Percentiles rank a stretch among this genome's conserved stretches.
Conservation (phyloP, 306 rosid genomes). For the Acacia acuminata region DNA sequence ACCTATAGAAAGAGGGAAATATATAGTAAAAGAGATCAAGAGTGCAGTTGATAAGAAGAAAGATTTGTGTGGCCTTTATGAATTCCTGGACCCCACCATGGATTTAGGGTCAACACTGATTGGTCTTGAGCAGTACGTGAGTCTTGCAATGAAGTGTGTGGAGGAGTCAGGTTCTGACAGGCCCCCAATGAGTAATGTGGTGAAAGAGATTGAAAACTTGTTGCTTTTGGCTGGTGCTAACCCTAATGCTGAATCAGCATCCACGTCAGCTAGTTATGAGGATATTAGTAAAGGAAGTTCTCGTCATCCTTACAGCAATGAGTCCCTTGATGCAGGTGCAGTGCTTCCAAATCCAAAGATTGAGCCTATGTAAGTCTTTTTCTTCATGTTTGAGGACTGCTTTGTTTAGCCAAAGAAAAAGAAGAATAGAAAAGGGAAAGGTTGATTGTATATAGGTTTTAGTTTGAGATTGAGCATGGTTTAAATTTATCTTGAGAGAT, state of each 20-base stretch:
- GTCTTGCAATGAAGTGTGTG: slow-evolving; percentile 52
- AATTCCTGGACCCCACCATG: slow-evolving; percentile 46
- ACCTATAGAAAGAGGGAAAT: slow-evolving; percentile 56
- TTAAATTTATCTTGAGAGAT: neutral
- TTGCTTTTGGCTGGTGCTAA: slow-evolving; percentile 43
- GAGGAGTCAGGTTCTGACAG: slow-evolving; percentile 45
- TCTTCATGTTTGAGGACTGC: neutral
- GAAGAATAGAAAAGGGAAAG: neutral
- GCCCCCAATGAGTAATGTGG: slow-evolving; percentile 65
- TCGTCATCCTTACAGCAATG: slow-evolving; percentile 39
- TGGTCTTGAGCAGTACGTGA: slow-evolving; percentile 51
- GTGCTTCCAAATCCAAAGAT: slow-evolving; percentile 29
- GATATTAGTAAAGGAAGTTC: slow-evolving; percentile 32
- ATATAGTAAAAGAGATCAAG: slow-evolving; percentile 53
- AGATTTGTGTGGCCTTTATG: slow-evolving; percentile 32
- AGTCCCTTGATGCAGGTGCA: slow-evolving; percentile 29
- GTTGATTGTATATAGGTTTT: neutral
- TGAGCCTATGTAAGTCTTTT: slow-evolving; percentile 5
- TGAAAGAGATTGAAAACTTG: slow-evolving; percentile 52
- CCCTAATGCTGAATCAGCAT: slow-evolving; percentile 39
- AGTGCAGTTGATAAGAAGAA: slow-evolving; percentile 41
- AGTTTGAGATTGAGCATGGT: neutral
- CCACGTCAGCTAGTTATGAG: slow-evolving; percentile 49
- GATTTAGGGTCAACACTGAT: slow-evolving; percentile 32
- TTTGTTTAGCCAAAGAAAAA: neutral